Conservation (phyloP, 257 asterid species). For the Primulina huaijiensis region DNA sequence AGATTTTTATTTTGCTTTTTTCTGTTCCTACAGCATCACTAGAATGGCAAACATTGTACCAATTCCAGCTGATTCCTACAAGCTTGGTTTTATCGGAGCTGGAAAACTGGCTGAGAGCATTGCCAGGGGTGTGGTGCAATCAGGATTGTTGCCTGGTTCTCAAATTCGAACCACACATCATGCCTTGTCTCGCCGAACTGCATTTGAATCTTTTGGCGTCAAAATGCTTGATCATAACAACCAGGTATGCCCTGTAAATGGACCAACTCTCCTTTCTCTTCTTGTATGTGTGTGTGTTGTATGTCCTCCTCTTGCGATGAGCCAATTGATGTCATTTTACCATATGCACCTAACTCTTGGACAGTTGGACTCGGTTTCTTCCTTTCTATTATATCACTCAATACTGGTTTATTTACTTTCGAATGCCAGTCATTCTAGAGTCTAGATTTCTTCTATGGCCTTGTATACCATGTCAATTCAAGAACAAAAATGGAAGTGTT, state of each 20-base stretch:
- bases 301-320: not conserved
- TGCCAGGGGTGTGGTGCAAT: slow-evolving; percentile 78
- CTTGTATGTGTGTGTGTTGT: not conserved
- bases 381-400: too few relatives aligned
- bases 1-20: slow-evolving; percentile 8
- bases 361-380: too few relatives aligned
- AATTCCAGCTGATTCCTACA: slow-evolving; percentile 61
- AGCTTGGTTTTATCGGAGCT: slow-evolving; percentile 86
- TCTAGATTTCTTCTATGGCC: too few relatives aligned
- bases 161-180: slow-evolving; percentile 71
- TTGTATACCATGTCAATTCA: too few relatives aligned
- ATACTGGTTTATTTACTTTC: too few relatives aligned
- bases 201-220: slow-evolving; percentile 78
- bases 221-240: slow-evolving; percentile 53
- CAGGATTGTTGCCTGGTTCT: slow-evolving; percentile 73
- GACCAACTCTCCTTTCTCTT: not conserved
- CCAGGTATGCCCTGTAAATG: slow-evolving; percentile 44
- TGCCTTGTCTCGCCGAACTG: slow-evolving; percentile 58
- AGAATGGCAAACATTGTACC: slow-evolving; percentile 47
- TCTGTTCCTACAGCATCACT: slow-evolving; percentile 4
- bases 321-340: not conserved
- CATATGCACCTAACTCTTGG: too few relatives aligned
- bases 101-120: slow-evolving; percentile 98
- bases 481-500: too few relatives aligned
- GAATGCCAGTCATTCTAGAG: too few relatives aligned